phyloP scores from a whole-genome alignment of 1,284 basidiomycete species.

The Moniliella sp. region DNA sequence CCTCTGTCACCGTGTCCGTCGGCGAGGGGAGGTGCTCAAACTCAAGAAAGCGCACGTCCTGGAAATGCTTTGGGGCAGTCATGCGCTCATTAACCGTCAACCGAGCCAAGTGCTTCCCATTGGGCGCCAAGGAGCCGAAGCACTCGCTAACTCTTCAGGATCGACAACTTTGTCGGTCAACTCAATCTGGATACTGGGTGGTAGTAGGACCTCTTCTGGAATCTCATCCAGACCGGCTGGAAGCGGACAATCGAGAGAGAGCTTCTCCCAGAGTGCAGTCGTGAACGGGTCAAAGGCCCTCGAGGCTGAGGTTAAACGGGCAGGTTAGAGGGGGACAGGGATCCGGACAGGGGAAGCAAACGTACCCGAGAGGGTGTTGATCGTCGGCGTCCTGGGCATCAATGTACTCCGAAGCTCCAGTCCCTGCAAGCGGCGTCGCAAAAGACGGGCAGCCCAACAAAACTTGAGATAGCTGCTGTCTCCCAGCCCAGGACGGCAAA shows the following conservation, averaged over 20 bases:
- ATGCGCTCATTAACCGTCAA: constrained; percentile 24
- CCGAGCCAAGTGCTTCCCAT: constrained; percentile 6
- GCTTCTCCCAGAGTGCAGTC: constrained; percentile 8
- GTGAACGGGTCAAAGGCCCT: constrained; percentile 23
- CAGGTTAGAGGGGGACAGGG: not conserved
- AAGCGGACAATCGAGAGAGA: constrained; percentile 9
- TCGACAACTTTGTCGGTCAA: not conserved
- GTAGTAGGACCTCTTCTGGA: constrained; percentile 1
- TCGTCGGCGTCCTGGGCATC: constrained; percentile 46
- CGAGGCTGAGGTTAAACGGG: constrained; percentile 9
- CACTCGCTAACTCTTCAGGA: not conserved
- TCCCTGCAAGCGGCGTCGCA: constrained; percentile 50
- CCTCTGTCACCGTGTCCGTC: too few species aligned
- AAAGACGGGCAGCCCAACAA: constrained; percentile 79
- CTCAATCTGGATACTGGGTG: not conserved
- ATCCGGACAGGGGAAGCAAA: not conserved
- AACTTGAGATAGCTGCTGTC: constrained; percentile 78
- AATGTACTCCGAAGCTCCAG: constrained; percentile 54
- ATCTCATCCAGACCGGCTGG: constrained; percentile 6
- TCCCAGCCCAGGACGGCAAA: constrained; percentile 53
- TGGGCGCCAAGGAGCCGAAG: too few species aligned
- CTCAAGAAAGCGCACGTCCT: constrained; percentile 23
- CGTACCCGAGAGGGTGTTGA: constrained; percentile 35
- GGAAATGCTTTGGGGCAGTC: constrained; percentile 13
- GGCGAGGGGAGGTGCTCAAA: too few species aligned